phyloP scores from a whole-genome alignment of 306 rosid species.

The Bauhinia variegata region DNA sequence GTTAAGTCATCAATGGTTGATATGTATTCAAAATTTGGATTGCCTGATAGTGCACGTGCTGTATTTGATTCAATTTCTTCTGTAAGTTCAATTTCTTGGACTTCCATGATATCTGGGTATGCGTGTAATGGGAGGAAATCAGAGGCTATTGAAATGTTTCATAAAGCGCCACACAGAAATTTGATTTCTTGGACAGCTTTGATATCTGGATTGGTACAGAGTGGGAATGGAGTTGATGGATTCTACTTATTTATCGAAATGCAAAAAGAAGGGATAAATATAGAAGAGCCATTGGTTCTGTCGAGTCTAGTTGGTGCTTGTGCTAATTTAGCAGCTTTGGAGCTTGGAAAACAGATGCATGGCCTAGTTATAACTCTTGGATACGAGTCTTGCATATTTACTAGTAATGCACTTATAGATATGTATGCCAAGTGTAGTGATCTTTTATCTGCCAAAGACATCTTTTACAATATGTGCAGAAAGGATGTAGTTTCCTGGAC shows the following conservation, averaged over 20 bases:
- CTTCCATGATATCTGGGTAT: slow-evolving; percentile 58
- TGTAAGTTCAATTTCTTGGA: slow-evolving; percentile 51
- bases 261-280: slow-evolving; percentile 48
- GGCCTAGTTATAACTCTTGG: slow-evolving; percentile 48
- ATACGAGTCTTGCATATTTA: slow-evolving; percentile 51
- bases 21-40: slow-evolving; percentile 54
- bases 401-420: slow-evolving; percentile 56
- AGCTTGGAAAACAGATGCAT: slow-evolving; percentile 61
- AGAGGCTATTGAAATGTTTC: slow-evolving; percentile 49
- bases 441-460: too few relatives aligned
- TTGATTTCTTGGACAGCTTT: slow-evolving; percentile 63
- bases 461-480: too few relatives aligned
- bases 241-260: slow-evolving; percentile 49
- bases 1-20: slow-evolving; percentile 61
- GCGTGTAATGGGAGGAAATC: slow-evolving; percentile 53
- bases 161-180: slow-evolving; percentile 36
- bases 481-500: too few relatives aligned
- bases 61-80: slow-evolving; percentile 46
- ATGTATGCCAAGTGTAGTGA: neutral
- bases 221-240: slow-evolving; percentile 50
- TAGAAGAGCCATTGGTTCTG: slow-evolving; percentile 47
- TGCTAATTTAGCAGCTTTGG: slow-evolving; percentile 51
- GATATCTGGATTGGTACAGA: slow-evolving; percentile 60
- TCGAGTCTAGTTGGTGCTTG: too few relatives aligned
- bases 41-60: slow-evolving; percentile 45